These are phyloP conservation scores for Salix caprea DNA, from an alignment of 345 rosid genomes.

Conservation along the genomic window DNA sequence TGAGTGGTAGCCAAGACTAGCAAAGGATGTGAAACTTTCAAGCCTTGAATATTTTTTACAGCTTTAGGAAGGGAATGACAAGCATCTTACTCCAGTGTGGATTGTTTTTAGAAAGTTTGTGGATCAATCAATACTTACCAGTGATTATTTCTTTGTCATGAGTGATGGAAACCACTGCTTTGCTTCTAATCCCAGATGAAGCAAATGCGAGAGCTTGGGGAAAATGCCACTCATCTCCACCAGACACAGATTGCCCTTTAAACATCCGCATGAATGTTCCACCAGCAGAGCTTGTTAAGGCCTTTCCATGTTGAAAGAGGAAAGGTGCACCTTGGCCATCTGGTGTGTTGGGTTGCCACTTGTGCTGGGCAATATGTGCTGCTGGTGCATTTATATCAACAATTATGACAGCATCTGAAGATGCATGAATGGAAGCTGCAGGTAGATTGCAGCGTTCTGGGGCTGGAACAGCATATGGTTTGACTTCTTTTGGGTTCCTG, in stretches of 20 bases:
- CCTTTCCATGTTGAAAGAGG: slow-evolving; percentile 86
- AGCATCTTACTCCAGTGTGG: background rate
- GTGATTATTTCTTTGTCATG: slow-evolving; percentile 78
- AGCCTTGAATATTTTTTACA: background rate
- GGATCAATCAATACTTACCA: slow-evolving; percentile 37
- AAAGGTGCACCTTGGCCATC: slow-evolving; percentile 94
- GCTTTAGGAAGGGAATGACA: background rate
- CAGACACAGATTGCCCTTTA: slow-evolving; percentile 63
- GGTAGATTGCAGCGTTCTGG: slow-evolving; percentile 97
- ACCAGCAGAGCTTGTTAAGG: slow-evolving; percentile 53
- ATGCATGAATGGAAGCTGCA: slow-evolving; percentile 85
- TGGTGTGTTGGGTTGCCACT: slow-evolving; percentile 97
- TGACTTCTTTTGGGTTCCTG: slow-evolving; percentile 80
- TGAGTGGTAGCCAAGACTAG: background rate
- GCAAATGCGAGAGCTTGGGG: slow-evolving; percentile 94
- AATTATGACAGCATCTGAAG: slow-evolving; percentile 69
- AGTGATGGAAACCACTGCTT: slow-evolving; percentile 75
- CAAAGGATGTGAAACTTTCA: background rate
- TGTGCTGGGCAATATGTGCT: slow-evolving; percentile 84
- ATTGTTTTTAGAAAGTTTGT: background rate
- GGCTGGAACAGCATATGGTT: slow-evolving; percentile 62
- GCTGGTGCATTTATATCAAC: slow-evolving; percentile 89
- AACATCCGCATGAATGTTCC: slow-evolving; percentile 88
- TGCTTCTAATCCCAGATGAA: slow-evolving; percentile 73
- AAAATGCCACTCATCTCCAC: slow-evolving; percentile 66